Evolutionary conservation across 1,284 basidiomycete genomes (phyloP).

Genomic region (Microstroma glucosiphilum): DNA sequence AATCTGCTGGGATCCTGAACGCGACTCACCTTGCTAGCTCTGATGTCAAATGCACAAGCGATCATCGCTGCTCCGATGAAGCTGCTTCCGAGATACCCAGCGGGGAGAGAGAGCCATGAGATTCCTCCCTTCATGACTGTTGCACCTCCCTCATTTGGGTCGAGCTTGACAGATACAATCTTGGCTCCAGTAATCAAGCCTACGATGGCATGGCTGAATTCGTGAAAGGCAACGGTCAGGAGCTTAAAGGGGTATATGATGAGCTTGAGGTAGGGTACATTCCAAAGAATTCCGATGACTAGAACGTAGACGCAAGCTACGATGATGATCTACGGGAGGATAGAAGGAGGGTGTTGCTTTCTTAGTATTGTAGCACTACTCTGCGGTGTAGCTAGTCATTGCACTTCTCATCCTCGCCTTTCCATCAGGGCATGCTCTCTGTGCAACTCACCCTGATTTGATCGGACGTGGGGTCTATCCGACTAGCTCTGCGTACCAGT

Average conservation of each 20-base stretch:
- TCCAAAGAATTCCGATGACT: constrained; percentile 39
- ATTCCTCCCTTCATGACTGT: constrained; percentile 91
- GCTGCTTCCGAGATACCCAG: constrained; percentile 65
- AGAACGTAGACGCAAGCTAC: constrained; percentile 44
- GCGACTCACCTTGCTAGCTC: constrained; percentile 70
- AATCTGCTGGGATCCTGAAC: background rate
- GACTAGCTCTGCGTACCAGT: constrained; percentile 4
- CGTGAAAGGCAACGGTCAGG: constrained; percentile 40
- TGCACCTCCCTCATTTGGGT: constrained; percentile 75
- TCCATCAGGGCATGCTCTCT: too few species aligned
- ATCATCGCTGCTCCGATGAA: constrained; percentile 84
- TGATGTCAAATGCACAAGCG: constrained; percentile 82
- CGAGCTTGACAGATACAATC: constrained; percentile 61
- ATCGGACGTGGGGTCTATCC: constrained; percentile 36
- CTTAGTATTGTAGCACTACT: too few species aligned
- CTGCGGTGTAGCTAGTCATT: too few species aligned
- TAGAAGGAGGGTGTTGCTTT: too few species aligned
- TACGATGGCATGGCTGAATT: constrained; percentile 45
- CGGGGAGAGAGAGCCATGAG: constrained; percentile 65
- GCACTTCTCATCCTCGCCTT: too few species aligned
- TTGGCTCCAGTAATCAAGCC: constrained; percentile 76
- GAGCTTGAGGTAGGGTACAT: constrained; percentile 43
- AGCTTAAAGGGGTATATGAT: constrained; percentile 51
- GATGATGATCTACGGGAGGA: constrained; percentile 29
- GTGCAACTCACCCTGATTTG: constrained; percentile 22